phyloP scores from a whole-genome alignment of 2,329 filamentous ascomycete genomes.

The Ceratocystiopsis sp. region DNA sequence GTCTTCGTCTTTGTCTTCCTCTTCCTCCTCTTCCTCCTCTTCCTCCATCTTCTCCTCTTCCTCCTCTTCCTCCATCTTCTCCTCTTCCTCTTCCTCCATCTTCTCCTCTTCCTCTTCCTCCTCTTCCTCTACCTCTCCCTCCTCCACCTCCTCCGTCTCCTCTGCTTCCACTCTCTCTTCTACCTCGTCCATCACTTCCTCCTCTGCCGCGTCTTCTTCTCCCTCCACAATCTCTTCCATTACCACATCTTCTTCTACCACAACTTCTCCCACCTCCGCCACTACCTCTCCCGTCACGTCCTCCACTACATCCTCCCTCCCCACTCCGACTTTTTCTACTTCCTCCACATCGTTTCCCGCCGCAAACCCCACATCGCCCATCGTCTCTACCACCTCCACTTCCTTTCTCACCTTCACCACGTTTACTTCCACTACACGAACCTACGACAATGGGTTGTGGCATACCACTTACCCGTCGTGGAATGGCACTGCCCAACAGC shows the following conservation, averaged over 20 bases:
- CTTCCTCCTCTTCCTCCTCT: background rate
- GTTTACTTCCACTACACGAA: slow-evolving; percentile 6
- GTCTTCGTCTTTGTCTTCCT: background rate
- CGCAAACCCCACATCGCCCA: background rate
- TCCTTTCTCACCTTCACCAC: slow-evolving; percentile 2
- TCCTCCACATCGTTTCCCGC: background rate
- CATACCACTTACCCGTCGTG: slow-evolving; percentile 27
- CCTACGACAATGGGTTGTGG: slow-evolving; percentile 27
- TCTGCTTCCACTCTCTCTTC: background rate
- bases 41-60: no score
- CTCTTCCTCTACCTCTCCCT: background rate
- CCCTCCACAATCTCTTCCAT: no score
- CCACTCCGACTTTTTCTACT: background rate
- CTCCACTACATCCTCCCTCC: background rate
- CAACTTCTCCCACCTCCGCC: background rate
- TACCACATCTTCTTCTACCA: no score
- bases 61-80: background rate
- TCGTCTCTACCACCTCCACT: slow-evolving; percentile 4
- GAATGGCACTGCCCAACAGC: slow-evolving; percentile 19
- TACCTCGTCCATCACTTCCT: background rate
- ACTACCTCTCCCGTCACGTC: background rate
- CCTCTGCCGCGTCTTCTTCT: background rate
- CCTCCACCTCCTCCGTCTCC: background rate
- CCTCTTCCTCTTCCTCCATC: background rate
- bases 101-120: background rate